Conservation (phyloP, 2,329 filamentous ascomycete genomes). For the Sporothrix pallida region DNA sequence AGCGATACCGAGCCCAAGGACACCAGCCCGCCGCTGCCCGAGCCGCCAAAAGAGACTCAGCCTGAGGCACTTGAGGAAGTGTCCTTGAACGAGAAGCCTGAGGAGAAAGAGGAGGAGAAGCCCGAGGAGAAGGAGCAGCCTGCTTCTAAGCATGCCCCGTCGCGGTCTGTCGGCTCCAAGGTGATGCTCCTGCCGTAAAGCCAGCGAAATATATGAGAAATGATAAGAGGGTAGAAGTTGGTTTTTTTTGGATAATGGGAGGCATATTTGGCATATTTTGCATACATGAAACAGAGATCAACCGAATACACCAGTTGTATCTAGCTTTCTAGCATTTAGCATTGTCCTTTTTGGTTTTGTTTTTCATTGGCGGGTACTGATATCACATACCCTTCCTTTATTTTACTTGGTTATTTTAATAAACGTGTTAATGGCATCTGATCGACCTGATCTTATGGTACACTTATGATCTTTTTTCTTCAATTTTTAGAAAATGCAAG, state of each 20-base stretch:
- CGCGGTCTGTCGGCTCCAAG: slow-evolving; percentile 31
- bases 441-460: background rate
- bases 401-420: slow-evolving; percentile 6
- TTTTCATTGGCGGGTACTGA: background rate
- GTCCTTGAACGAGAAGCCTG: background rate
- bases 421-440: background rate
- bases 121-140: slow-evolving; percentile 1
- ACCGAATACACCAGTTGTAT: background rate
- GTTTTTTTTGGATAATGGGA: no score
- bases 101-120: background rate
- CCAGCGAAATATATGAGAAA: background rate
- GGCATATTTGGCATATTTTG: slow-evolving; percentile 10
- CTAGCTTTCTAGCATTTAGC: background rate
- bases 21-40: background rate
- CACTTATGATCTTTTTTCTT: background rate
- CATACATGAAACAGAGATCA: background rate
- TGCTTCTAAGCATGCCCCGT: background rate
- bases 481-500: no score
- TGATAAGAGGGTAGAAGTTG: background rate
- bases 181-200: slow-evolving; percentile 34
- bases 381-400: background rate
- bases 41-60: background rate
- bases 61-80: background rate
- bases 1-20: background rate
- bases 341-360: background rate